Conservation (phyloP, 345 rosid genomes). For the Salix udensis region DNA sequence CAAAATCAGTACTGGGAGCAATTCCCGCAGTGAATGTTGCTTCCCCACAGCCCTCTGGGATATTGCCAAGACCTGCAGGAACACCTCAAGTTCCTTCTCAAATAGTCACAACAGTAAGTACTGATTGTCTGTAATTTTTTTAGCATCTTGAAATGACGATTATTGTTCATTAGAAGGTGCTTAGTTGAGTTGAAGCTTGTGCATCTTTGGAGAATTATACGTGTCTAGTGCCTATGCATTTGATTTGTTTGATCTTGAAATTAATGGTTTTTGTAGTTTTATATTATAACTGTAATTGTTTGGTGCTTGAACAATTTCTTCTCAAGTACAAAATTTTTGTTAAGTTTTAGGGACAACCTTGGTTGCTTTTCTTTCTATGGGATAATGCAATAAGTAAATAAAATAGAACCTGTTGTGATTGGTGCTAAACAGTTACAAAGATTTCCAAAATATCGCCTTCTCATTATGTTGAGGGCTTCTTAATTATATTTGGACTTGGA, state of each 20-base stretch:
- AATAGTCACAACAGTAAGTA: constrained; percentile 41
- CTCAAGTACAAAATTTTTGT: background rate
- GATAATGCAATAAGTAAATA: background rate
- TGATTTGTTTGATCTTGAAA: background rate
- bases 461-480: background rate
- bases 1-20: constrained; percentile 38
- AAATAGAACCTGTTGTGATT: background rate
- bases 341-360: background rate
- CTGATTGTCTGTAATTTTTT: constrained; percentile 11
- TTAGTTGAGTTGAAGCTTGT: background rate
- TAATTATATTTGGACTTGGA: background rate
- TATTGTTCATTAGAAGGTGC: background rate
- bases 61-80: constrained; percentile 46
- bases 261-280: background rate
- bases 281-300: background rate
- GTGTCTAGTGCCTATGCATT: background rate
- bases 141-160: background rate
- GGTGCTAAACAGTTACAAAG: too few species aligned
- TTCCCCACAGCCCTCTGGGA: constrained; percentile 35
- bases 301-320: background rate
- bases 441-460: background rate
- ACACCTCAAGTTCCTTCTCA: constrained; percentile 42
- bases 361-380: background rate
- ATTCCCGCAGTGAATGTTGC: constrained; percentile 31
- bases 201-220: background rate